Conservation (phyloP, 1,284 basidiomycete species). For the Dichomitus squalens region DNA sequence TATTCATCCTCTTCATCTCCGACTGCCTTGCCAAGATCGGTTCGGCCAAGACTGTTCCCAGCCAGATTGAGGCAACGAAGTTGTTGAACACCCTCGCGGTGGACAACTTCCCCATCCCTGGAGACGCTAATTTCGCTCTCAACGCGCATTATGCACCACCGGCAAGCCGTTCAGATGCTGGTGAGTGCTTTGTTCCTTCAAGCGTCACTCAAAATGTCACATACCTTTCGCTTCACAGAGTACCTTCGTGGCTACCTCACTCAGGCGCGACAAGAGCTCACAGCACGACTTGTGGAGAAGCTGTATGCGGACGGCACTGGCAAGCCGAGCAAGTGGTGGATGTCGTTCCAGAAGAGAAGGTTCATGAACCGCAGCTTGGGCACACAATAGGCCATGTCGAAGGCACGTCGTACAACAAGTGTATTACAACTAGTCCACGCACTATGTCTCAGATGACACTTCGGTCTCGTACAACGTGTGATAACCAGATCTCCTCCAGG, state of each 20-base stretch:
- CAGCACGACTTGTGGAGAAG: conserved; percentile 82
- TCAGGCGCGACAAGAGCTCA: conserved; percentile 92
- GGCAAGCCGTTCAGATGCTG: conserved; percentile 77
- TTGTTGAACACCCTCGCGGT: conserved; percentile 89
- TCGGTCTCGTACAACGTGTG: conserved; percentile 3
- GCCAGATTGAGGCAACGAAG: conserved; percentile 88
- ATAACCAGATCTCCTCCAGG: background rate
- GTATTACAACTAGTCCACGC: conserved; percentile 30
- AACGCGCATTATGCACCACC: conserved; percentile 92
- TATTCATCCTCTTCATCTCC: conserved; percentile 97
- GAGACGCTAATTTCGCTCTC: conserved; percentile 93
- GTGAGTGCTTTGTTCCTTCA: conserved; percentile 47
- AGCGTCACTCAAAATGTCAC: background rate
- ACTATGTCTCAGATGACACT: conserved; percentile 16
- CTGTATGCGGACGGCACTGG: conserved; percentile 87
- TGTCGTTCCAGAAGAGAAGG: conserved; percentile 97
- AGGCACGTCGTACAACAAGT: conserved; percentile 26
- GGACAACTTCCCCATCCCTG: conserved; percentile 92
- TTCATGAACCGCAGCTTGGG: conserved; percentile 92
- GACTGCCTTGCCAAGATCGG: conserved; percentile 95
- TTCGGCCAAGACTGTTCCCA: conserved; percentile 61
- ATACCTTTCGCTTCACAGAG: conserved; percentile 48
- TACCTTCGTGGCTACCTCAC: conserved; percentile 89
- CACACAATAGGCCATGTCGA: conserved; percentile 40
- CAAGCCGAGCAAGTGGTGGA: conserved; percentile 99